A percentile compares a stretch with the other conserved stretches of the same genome.
phyloP scores from a whole-genome alignment of 805 yeast species.

The Cyberlindnera subsufficiens region DNA sequence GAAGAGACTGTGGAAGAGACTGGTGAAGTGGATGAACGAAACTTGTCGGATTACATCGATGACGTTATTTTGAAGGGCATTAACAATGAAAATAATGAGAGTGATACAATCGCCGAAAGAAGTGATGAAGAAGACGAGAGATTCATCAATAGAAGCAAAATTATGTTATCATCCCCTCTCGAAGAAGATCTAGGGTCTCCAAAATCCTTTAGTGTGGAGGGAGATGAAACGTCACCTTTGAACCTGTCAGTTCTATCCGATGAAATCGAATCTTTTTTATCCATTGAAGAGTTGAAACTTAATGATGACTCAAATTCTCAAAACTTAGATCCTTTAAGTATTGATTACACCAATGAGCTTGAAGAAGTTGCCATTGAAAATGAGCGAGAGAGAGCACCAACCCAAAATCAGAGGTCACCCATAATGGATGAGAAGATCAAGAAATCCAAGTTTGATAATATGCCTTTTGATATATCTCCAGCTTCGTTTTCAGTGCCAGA shows the following conservation, averaged over 20 bases:
- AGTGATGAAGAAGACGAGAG: no score
- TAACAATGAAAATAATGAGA: not conserved
- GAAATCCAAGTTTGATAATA: no score
- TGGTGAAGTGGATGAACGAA: not conserved
- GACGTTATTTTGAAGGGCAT: no score
- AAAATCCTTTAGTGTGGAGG: no score
- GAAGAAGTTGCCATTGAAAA: conserved; percentile 2
- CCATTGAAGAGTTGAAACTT: not conserved
- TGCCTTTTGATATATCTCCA: no score
- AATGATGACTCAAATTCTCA: not conserved
- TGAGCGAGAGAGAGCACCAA: not conserved
- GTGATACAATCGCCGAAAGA: not conserved
- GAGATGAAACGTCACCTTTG: not conserved
- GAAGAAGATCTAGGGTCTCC: no score
- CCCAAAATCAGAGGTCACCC: not conserved
- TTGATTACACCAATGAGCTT: conserved; percentile 11
- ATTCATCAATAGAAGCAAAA: no score
- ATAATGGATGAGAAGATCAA: not conserved
- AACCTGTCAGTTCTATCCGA: conserved; percentile 13
- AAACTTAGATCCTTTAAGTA: conserved; percentile 7
- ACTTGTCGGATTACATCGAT: no score
- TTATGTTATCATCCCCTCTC: no score
- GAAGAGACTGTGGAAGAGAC: not conserved
- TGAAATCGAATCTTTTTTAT: conserved; percentile 7
- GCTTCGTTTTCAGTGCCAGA: no score